Conservation (phyloP, 805 yeast genomes). For the Lipomyces japonicus region DNA sequence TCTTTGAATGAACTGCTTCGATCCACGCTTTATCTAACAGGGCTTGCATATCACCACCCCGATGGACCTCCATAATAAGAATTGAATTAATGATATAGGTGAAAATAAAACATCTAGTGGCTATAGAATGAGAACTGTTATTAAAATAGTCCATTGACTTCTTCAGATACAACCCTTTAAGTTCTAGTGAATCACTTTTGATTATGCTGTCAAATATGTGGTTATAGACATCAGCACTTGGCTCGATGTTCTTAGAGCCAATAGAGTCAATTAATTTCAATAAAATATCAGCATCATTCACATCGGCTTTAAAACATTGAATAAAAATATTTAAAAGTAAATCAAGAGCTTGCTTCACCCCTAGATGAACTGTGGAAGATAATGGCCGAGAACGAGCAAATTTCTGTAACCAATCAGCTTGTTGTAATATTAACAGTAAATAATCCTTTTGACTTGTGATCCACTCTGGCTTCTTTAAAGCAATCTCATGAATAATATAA, state of each 20-base stretch:
- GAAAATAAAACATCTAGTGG: constrained; percentile 59
- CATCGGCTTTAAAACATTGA: constrained; percentile 37
- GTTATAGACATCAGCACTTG: constrained; percentile 50
- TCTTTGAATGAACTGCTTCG: constrained; percentile 51
- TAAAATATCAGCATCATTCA: constrained; percentile 40
- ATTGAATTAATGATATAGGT: constrained; percentile 63
- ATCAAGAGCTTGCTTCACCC: constrained; percentile 63
- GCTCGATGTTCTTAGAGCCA: constrained; percentile 46
- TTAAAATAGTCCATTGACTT: constrained; percentile 51
- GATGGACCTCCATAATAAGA: constrained; percentile 55
- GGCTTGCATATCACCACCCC: constrained; percentile 46
- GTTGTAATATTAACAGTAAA: constrained; percentile 15
- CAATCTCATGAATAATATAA: constrained; percentile 57
- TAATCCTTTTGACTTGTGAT: constrained; percentile 48
- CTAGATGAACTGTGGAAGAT: constrained; percentile 61
- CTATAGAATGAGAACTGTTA: constrained; percentile 44
- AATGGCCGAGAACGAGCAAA: constrained; percentile 46
- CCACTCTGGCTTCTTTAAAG: constrained; percentile 53
- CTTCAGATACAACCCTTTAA: constrained; percentile 51
- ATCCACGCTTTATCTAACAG: constrained; percentile 59
- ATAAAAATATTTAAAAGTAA: constrained; percentile 55
- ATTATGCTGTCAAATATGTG: constrained; percentile 58
- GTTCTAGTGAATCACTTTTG: constrained; percentile 44
- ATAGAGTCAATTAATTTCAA: constrained; percentile 45
- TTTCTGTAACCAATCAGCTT: constrained; percentile 40